Evolutionary conservation across 495 filamentous ascomycete species (phyloP), one percentile per base, ranked within the genome.

Genomic region (Polyplosphaeria fusca): DNA sequence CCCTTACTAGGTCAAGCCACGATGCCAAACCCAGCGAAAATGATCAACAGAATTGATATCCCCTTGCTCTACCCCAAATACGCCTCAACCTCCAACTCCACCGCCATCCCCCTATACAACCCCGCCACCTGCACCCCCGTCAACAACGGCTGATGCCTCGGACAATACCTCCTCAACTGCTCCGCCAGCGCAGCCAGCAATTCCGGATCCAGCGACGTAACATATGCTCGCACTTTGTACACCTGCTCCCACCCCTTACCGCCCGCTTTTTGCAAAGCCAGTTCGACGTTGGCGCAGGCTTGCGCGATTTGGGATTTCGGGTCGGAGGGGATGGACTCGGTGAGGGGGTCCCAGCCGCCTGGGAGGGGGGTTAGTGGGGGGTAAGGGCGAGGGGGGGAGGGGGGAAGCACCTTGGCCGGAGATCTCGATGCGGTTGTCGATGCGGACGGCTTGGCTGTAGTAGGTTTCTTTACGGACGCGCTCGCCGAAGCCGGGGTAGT

Each of bases 201-300:
- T 35, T 48, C 42, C 7, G n/a, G 24, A 18, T 47, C 22, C 41
- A 50, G 18, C 22, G n/a, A 12, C 14, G 38, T 28, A 9, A 41
- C 19, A 20, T 55, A 55, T n/a, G 32, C n/a, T 12, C 52, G 52
- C 2, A 55, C 24, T 32, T 55, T 55, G 28, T 55, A 55, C 3
- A 55, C 52, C 9, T 55, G 52, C 24, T 35, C 25, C 52, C 52
- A 55, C n/a, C 52, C 52, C 32, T 55, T 55, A 2, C 52, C 52
- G 41, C 52, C 52, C 20, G 52, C 52, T 16, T 46, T 23, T 25
- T 55, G n/a, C 23, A 55, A 26, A 16, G 52, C 38, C 24, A 32
- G 16, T 26, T 55, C 43, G 25, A 55, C 52, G 43, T 55, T 55
- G 20, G 40, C 52, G 28, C 47, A 55, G 20, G 52, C 52, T 47